These are phyloP conservation scores for Nidularia pulvinata DNA, from an alignment of 768 basidiomycete genomes.

Conservation along the genomic window DNA sequence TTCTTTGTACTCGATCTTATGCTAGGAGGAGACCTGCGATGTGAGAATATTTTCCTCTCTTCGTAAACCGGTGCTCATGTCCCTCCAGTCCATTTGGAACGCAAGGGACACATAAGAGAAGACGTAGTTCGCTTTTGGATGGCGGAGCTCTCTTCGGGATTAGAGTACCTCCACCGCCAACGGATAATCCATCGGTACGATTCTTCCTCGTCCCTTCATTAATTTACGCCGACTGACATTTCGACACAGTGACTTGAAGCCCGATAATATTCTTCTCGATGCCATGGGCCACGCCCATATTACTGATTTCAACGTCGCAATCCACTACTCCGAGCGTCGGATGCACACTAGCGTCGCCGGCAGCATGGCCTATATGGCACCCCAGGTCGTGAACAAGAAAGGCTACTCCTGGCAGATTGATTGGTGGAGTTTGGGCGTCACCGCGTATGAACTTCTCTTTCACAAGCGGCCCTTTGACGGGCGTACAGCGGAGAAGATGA, in stretches of 20 bases:
- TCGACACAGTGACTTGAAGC: slow-evolving; percentile 86
- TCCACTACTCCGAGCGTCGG: slow-evolving; percentile 91
- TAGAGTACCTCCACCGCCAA: slow-evolving; percentile 89
- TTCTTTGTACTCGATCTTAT: slow-evolving; percentile 98
- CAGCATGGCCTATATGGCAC: slow-evolving; percentile 99
- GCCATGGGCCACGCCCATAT: slow-evolving; percentile 94
- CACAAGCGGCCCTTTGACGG: slow-evolving; percentile 88
- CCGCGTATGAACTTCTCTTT: slow-evolving; percentile 89
- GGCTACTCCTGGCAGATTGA: slow-evolving; percentile 95
- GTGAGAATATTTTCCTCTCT: slow-evolving; percentile 43
- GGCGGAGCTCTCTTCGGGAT: slow-evolving; percentile 81
- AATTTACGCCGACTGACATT: slow-evolving; percentile 8
- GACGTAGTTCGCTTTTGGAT: slow-evolving; percentile 83
- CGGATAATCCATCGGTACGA: slow-evolving; percentile 93
- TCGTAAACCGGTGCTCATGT: slow-evolving; percentile 1
- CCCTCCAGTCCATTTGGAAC: slow-evolving; percentile 83
- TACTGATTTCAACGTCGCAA: slow-evolving; percentile 99
- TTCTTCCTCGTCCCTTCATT: neutral
- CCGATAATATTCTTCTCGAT: slow-evolving; percentile 96
- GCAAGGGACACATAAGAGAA: slow-evolving; percentile 66
- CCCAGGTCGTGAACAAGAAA: slow-evolving; percentile 88
- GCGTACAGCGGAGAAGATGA: slow-evolving; percentile 87
- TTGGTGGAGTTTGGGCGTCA: slow-evolving; percentile 96
- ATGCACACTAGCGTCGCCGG: slow-evolving; percentile 94
- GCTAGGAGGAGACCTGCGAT: slow-evolving; percentile 93